Percentiles rank a stretch among this genome's conserved stretches.
Evolutionary conservation across 2,329 filamentous ascomycete species (phyloP).

Genomic region (Penicillium sp.): DNA sequence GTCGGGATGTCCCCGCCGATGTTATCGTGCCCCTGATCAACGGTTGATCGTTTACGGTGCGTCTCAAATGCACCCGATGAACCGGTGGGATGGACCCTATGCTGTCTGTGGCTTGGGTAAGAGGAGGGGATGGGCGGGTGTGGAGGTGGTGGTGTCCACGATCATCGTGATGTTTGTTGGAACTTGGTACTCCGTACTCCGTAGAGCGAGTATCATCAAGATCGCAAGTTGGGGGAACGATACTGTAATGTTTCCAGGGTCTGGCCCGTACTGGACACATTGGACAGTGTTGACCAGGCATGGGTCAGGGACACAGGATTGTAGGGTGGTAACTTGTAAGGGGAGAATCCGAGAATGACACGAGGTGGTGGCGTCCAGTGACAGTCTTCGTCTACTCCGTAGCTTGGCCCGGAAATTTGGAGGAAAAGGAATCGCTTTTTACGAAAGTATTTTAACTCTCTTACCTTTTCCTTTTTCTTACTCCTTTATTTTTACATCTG

Average conservation of each 20-base stretch:
- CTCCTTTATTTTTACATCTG: background rate
- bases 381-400: background rate
- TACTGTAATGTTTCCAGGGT: slow-evolving; percentile 4
- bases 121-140: slow-evolving; percentile 19
- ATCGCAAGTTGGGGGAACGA: background rate
- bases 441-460: background rate
- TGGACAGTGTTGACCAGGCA: background rate
- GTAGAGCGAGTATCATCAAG: background rate
- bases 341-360: background rate
- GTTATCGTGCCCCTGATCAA: slow-evolving; percentile 28
- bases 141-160: slow-evolving; percentile 17
- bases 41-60: slow-evolving; percentile 21
- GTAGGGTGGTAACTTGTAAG: background rate
- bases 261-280: background rate
- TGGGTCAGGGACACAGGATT: slow-evolving; percentile 1
- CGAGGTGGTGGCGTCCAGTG: slow-evolving; percentile 6
- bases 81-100: slow-evolving; percentile 28
- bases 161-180: slow-evolving; percentile 10
- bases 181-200: too few relatives aligned
- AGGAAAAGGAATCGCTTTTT: background rate
- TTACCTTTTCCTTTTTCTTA: background rate
- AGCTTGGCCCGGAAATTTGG: background rate
- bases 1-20: background rate
- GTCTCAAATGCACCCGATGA: slow-evolving; percentile 16
- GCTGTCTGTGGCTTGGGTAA: slow-evolving; percentile 9